Evolutionary conservation across 208 protist species (phyloP).

Genomic region (Leishmania braziliensis): DNA sequence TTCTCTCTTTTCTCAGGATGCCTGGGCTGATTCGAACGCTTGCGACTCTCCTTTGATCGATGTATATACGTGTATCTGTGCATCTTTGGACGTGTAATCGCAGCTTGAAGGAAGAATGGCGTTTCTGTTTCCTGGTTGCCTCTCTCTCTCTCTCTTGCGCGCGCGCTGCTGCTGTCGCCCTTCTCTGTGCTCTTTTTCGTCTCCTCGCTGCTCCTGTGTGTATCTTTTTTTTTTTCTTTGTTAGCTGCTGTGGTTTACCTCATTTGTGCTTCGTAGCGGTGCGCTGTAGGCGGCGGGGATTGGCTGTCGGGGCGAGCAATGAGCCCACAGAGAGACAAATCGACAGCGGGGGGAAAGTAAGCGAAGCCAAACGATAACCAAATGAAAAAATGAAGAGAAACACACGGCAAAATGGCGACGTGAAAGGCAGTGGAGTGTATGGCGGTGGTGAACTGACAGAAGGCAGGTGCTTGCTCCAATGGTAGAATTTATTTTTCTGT

Average conservation of each 20-base stretch:
- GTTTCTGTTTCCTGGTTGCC: background rate
- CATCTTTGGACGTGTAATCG: background rate
- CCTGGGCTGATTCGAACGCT: background rate
- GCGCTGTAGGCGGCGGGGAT: background rate
- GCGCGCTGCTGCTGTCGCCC: too few species aligned
- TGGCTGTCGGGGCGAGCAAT: background rate
- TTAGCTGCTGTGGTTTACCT: background rate
- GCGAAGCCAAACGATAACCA: background rate
- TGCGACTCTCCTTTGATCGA: background rate
- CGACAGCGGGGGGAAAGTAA: background rate
- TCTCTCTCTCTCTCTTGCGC: background rate
- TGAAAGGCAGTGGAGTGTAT: background rate
- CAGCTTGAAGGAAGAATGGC: background rate
- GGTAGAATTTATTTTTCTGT: background rate
- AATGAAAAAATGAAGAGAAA: background rate
- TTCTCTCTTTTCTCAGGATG: background rate
- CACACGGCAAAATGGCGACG: background rate
- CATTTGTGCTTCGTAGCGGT: background rate
- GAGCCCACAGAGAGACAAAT: background rate
- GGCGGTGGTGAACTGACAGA: background rate
- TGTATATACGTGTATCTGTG: conserved; percentile 2
- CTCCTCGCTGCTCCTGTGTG: background rate
- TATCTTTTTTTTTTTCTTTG: background rate
- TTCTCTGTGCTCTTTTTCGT: background rate
- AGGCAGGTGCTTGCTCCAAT: background rate